A percentile compares a stretch with the other conserved stretches of the same genome.
These are phyloP conservation scores for Eucalyptus albens DNA, from an alignment of 345 rosid species.

Conservation along the genomic window DNA sequence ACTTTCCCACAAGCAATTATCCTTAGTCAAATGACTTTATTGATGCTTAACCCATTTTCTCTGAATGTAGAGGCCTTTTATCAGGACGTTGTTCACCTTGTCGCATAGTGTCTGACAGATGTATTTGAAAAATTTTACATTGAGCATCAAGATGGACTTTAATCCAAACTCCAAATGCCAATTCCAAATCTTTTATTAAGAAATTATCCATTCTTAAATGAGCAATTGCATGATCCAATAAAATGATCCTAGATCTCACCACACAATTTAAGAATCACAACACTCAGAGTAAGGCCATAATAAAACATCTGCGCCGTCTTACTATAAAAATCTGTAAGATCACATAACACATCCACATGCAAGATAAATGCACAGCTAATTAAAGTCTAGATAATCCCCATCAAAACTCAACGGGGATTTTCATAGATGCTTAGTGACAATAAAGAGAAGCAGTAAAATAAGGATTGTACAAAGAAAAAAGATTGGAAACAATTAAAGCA, in stretches of 20 bases:
- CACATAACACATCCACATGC: not conserved
- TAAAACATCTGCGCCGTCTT: not conserved
- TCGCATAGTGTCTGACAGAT: not conserved
- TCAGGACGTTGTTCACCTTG: not conserved
- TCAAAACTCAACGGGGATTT: not conserved
- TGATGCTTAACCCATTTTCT: not conserved
- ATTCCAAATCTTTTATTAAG: not conserved
- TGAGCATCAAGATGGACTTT: not conserved
- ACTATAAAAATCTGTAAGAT: not conserved
- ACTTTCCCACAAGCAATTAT: not conserved
- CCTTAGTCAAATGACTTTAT: not conserved
- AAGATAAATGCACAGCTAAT: not conserved
- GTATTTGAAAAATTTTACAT: not conserved
- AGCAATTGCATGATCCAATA: not conserved
- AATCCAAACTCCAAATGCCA: not conserved
- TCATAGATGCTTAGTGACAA: not conserved
- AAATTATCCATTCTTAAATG: not conserved
- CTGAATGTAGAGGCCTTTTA: not conserved
- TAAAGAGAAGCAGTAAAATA: not conserved
- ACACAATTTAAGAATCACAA: not conserved
- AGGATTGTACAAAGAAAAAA: not conserved
- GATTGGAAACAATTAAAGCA: not conserved
- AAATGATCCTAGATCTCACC: not conserved
- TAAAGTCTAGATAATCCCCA: not conserved
- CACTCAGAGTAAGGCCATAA: not conserved